These are phyloP conservation scores for Wickerhamomyces bovis DNA, from an alignment of 805 yeast species.

Conservation along the genomic window DNA sequence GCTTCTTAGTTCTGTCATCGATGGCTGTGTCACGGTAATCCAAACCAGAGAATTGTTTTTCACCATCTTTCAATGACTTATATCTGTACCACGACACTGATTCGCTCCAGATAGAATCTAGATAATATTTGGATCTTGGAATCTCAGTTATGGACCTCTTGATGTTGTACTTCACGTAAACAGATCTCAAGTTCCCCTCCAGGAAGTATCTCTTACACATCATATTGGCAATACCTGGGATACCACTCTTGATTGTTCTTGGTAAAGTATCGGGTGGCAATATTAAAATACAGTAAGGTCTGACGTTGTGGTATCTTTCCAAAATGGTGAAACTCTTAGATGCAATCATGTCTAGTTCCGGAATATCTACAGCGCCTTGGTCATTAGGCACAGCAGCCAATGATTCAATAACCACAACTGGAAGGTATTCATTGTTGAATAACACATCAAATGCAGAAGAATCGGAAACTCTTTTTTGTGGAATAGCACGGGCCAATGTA, in stretches of 20 bases:
- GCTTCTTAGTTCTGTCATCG: slow-evolving; percentile 74
- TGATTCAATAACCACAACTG: slow-evolving; percentile 83
- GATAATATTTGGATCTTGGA: slow-evolving; percentile 68
- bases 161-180: slow-evolving; percentile 74
- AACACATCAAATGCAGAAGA: slow-evolving; percentile 86
- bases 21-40: slow-evolving; percentile 70
- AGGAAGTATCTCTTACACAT: slow-evolving; percentile 69
- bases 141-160: slow-evolving; percentile 56
- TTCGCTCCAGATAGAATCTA: slow-evolving; percentile 80
- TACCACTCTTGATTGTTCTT: slow-evolving; percentile 75
- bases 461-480: slow-evolving; percentile 65
- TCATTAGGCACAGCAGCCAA: slow-evolving; percentile 36
- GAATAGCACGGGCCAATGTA: slow-evolving; percentile 72
- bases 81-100: slow-evolving; percentile 51
- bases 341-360: slow-evolving; percentile 44
- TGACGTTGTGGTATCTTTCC: slow-evolving; percentile 58
- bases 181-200: slow-evolving; percentile 74
- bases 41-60: slow-evolving; percentile 71
- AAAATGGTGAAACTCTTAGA: slow-evolving; percentile 39
- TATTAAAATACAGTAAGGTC: slow-evolving; percentile 76
- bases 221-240: slow-evolving; percentile 90
- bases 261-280: slow-evolving; percentile 81
- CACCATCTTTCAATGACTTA: slow-evolving; percentile 53
- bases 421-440: slow-evolving; percentile 67
- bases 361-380: slow-evolving; percentile 28